A percentile compares a stretch with the other conserved stretches of the same genome.
Conservation (phyloP, 2,329 filamentous ascomycete species). For the Colletotrichum horii region DNA sequence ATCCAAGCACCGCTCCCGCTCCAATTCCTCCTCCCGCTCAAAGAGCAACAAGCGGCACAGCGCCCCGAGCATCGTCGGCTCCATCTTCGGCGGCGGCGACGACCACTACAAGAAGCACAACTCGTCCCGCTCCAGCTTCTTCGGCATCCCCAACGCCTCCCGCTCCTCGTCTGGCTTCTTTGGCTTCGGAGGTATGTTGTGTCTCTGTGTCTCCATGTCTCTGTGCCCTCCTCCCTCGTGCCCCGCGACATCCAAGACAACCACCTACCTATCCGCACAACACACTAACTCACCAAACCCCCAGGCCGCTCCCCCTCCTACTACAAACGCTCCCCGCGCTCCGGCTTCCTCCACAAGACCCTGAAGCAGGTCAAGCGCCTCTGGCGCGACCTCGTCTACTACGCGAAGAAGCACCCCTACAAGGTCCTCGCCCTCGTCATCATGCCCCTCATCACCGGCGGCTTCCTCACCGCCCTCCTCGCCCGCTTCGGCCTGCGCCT, state of each 20-base stretch:
- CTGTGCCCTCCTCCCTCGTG: neutral
- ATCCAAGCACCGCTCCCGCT: conserved; percentile 41
- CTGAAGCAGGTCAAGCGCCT: conserved; percentile 79
- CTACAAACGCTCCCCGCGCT: conserved; percentile 83
- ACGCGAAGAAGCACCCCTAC: conserved; percentile 81
- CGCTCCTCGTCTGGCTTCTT: conserved; percentile 49
- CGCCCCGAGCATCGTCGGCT: conserved; percentile 43
- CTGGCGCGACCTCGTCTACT: conserved; percentile 79
- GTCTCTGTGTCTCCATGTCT: neutral
- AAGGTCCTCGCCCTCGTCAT: conserved; percentile 89
- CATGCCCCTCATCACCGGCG: conserved; percentile 85
- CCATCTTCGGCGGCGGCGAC: conserved; percentile 46
- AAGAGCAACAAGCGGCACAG: conserved; percentile 31
- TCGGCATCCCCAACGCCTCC: conserved; percentile 48
- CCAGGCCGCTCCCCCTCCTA: conserved; percentile 60
- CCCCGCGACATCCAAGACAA: neutral
- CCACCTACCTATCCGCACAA: neutral
- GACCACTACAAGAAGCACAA: conserved; percentile 43
- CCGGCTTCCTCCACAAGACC: conserved; percentile 76
- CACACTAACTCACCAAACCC: neutral
- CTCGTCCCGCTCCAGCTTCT: conserved; percentile 50
- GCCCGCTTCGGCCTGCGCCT: conserved; percentile 80
- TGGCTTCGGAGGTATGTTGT: conserved; percentile 37
- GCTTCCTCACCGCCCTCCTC: conserved; percentile 79
- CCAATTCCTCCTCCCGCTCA: conserved; percentile 43